Evolutionary conservation across 2,329 filamentous ascomycete genomes (phyloP).

Genomic region (Volutella citrinella): DNA sequence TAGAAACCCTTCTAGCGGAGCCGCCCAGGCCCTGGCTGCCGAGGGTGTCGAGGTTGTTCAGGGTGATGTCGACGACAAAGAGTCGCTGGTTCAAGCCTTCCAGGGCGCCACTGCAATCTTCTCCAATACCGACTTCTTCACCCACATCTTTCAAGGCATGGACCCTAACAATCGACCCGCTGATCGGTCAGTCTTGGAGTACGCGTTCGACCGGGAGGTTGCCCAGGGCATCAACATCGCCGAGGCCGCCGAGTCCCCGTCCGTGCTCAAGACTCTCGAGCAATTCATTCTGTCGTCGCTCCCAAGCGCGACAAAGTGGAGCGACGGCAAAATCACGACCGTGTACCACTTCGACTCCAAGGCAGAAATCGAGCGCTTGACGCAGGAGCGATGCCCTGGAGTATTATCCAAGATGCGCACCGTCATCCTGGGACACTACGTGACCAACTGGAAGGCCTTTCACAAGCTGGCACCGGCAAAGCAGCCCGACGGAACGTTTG

Average conservation of each 20-base stretch:
- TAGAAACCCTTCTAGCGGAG: slow-evolving; percentile 36
- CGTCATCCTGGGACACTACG: slow-evolving; percentile 12
- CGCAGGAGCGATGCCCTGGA: slow-evolving; percentile 7
- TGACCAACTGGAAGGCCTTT: slow-evolving; percentile 12
- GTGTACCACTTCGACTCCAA: slow-evolving; percentile 50
- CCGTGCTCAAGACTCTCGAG: slow-evolving; percentile 13
- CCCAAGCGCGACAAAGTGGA: slow-evolving; percentile 41
- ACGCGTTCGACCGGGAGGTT: slow-evolving; percentile 14
- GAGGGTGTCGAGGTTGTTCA: slow-evolving; percentile 32
- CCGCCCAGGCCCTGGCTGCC: slow-evolving; percentile 26
- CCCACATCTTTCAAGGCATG: background rate
- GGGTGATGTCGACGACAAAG: slow-evolving; percentile 30
- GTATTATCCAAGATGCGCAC: slow-evolving; percentile 12
- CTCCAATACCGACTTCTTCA: slow-evolving; percentile 30
- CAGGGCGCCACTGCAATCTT: slow-evolving; percentile 36
- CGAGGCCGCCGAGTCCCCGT: slow-evolving; percentile 10
- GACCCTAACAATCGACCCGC: background rate
- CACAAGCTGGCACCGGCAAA: slow-evolving; percentile 7
- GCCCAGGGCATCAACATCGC: slow-evolving; percentile 17
- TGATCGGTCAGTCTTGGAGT: slow-evolving; percentile 10
- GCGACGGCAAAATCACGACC: slow-evolving; percentile 38
- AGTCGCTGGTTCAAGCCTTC: slow-evolving; percentile 33
- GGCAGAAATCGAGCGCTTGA: slow-evolving; percentile 34
- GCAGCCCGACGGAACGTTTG: slow-evolving; percentile 11
- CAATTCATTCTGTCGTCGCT: slow-evolving; percentile 45